These are phyloP conservation scores for Erodium texanum DNA, from an alignment of 441 rosid species.

Conservation along the genomic window DNA sequence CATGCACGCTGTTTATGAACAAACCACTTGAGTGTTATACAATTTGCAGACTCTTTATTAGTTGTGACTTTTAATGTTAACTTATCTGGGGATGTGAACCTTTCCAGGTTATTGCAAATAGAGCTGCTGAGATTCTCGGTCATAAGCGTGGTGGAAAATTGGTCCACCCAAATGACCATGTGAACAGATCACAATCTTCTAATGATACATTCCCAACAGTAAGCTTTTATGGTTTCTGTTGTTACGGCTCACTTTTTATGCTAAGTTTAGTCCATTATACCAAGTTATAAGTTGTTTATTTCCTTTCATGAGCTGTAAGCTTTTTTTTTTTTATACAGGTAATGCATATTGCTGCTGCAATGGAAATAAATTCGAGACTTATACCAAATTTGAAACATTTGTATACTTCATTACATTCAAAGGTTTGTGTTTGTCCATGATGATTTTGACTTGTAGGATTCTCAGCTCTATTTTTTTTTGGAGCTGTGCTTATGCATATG, in stretches of 20 bases:
- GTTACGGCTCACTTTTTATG: neutral
- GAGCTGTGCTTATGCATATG: neutral
- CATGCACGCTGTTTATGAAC: neutral
- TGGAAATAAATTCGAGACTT: constrained; percentile 72
- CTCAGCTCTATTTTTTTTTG: neutral
- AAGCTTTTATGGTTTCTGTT: constrained; percentile 19
- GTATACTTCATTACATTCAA: constrained; percentile 50
- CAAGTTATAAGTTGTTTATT: neutral
- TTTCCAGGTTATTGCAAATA: constrained; percentile 81
- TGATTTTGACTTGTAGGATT: neutral
- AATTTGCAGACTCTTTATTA: too few relatives aligned
- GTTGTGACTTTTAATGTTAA: neutral
- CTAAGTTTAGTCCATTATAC: neutral
- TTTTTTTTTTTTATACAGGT: constrained; percentile 40
- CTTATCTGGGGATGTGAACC: constrained; percentile 28
- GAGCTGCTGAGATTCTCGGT: constrained; percentile 96
- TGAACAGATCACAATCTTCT: constrained; percentile 87
- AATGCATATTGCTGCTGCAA: constrained; percentile 95
- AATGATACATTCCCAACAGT: constrained; percentile 95
- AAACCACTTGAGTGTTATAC: neutral
- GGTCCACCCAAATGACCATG: constrained; percentile 98
- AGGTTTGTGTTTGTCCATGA: constrained; percentile 35
- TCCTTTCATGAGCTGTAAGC: neutral
- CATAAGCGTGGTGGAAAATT: constrained; percentile 70
- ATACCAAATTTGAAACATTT: constrained; percentile 62